Evolutionary conservation across 108 stramenopile species (phyloP).

Genomic region (Cyclotella baltica): DNA sequence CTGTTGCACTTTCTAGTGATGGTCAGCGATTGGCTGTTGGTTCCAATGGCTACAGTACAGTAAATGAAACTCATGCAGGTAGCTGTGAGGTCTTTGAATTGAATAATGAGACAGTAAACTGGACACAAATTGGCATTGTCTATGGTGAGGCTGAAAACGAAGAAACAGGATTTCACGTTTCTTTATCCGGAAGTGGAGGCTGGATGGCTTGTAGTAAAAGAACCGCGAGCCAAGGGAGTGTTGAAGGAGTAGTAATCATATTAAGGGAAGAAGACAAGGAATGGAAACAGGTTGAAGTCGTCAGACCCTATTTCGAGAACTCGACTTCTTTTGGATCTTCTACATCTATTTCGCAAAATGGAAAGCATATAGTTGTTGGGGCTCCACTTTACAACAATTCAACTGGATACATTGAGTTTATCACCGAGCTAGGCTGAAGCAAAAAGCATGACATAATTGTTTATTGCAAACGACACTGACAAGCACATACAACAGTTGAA

Average conservation of each 20-base stretch:
- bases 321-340: constrained; percentile 18
- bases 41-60: constrained; percentile 31
- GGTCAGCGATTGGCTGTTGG: constrained; percentile 39
- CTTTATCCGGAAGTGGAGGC: constrained; percentile 28
- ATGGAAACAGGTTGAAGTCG: constrained; percentile 2
- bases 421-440: background rate
- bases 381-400: constrained; percentile 13
- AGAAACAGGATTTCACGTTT: constrained; percentile 25
- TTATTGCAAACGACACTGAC: too few species aligned
- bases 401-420: constrained; percentile 7
- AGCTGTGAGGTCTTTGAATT: constrained; percentile 36
- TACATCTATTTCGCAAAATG: constrained; percentile 3
- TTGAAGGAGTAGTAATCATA: background rate
- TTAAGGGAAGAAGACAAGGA: background rate
- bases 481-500: too few species aligned
- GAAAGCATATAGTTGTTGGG: background rate
- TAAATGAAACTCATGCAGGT: constrained; percentile 6
- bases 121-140: constrained; percentile 19
- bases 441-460: too few species aligned
- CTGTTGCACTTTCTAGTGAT: constrained; percentile 36
- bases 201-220: constrained; percentile 34
- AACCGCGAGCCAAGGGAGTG: background rate
- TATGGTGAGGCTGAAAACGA: constrained; percentile 25
- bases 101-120: constrained; percentile 4
- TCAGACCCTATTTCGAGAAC: background rate